Evolutionary conservation across 257 asterid genomes (phyloP).

Genomic region (Solanum bukasovii): DNA sequence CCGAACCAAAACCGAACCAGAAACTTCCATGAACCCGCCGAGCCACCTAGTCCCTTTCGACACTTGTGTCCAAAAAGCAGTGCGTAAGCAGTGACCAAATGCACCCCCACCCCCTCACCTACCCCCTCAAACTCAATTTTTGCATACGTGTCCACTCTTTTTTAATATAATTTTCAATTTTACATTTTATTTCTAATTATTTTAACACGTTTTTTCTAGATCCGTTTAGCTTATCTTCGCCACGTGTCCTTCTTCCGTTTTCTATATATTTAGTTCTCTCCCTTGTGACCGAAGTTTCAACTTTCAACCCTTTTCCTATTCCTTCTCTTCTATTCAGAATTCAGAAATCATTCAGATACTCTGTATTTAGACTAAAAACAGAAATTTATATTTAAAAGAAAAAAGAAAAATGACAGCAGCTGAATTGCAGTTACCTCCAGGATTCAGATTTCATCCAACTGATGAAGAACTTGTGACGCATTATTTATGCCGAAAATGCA

Average conservation of each 20-base stretch:
- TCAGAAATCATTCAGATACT: not conserved
- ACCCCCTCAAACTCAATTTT: not conserved
- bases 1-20: not conserved
- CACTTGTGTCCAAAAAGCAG: slow-evolving; percentile 20
- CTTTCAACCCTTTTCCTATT: slow-evolving; percentile 18
- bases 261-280: slow-evolving; percentile 40
- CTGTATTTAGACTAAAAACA: not conserved
- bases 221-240: slow-evolving; percentile 10
- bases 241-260: slow-evolving; percentile 34
- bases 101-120: not conserved
- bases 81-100: slow-evolving; percentile 55
- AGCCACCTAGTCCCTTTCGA: not conserved
- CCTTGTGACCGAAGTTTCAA: slow-evolving; percentile 51
- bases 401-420: slow-evolving; percentile 21
- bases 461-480: slow-evolving; percentile 89
- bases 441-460: slow-evolving; percentile 84
- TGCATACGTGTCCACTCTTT: slow-evolving; percentile 33
- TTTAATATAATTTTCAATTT: slow-evolving; percentile 19
- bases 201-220: slow-evolving; percentile 41
- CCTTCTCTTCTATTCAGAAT: not conserved
- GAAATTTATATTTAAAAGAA: not conserved
- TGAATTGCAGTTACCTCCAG: slow-evolving; percentile 68
- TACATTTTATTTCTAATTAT: slow-evolving; percentile 5
- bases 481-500: slow-evolving; percentile 62
- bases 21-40: not conserved